phyloP scores from a whole-genome alignment of 2,329 filamentous ascomycete genomes.

The Mollisiaceae sp. region DNA sequence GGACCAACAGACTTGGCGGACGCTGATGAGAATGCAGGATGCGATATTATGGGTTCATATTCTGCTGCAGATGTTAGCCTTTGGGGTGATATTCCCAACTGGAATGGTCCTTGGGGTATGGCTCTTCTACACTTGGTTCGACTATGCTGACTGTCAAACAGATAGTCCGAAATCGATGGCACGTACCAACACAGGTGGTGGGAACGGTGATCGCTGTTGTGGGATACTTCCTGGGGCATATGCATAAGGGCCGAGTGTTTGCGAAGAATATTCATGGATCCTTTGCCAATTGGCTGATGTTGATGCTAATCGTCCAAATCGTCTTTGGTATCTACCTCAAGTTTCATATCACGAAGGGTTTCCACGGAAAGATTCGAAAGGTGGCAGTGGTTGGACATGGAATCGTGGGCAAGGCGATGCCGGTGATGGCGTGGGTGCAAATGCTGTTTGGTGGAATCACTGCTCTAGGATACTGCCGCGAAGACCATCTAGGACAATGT shows the following conservation, averaged over 20 bases:
- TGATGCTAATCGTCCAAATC: conserved; percentile 78
- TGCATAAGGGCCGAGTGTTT: conserved; percentile 89
- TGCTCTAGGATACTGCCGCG: conserved; percentile 88
- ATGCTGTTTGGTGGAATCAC: conserved; percentile 97
- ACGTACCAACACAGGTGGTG: conserved; percentile 84
- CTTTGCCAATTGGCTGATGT: conserved; percentile 81
- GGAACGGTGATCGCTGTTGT: conserved; percentile 77
- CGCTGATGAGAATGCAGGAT: conserved; percentile 60
- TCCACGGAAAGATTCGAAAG: conserved; percentile 78
- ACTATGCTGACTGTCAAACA: conserved; percentile 45
- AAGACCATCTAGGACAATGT: conserved; percentile 90
- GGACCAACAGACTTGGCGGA: conserved; percentile 3
- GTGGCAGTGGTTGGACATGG: conserved; percentile 76
- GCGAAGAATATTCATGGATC: conserved; percentile 77
- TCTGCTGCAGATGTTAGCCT: conserved; percentile 82
- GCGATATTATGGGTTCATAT: conserved; percentile 93
- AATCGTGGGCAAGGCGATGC: conserved; percentile 84
- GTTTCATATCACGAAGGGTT: conserved; percentile 84
- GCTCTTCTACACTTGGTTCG: conserved; percentile 26
- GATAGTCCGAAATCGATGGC: conserved; percentile 91
- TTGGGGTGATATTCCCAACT: conserved; percentile 89
- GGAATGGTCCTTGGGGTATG: conserved; percentile 94
- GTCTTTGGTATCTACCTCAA: conserved; percentile 85
- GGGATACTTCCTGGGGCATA: conserved; percentile 90
- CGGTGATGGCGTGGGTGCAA: conserved; percentile 86